These are phyloP conservation scores for Rheum nobile DNA, from an alignment of 148 eudicot genomes.

Conservation along the genomic window DNA sequence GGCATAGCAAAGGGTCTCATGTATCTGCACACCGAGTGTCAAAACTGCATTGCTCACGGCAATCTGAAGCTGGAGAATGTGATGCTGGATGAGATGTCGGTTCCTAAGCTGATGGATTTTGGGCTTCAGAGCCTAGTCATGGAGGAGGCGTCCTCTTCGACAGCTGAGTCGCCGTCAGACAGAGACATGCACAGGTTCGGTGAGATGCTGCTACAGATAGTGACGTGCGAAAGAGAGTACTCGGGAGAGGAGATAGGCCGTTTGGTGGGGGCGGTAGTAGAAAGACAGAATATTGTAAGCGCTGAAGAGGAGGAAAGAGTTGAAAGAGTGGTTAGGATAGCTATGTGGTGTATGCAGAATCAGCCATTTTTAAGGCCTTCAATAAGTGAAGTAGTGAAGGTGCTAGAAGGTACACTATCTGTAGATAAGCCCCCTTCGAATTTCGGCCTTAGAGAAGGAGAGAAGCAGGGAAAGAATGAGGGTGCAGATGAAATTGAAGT, in stretches of 20 bases:
- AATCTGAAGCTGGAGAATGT: conserved; percentile 45
- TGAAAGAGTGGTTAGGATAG: conserved; percentile 38
- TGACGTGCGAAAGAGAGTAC: conserved; percentile 24
- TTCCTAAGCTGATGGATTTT: conserved; percentile 47
- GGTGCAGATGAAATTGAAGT: background rate
- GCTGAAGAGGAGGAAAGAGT: conserved; percentile 23
- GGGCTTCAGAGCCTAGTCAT: conserved; percentile 25
- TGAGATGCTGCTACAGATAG: conserved; percentile 32
- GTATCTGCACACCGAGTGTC: conserved; percentile 51
- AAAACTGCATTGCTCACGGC: conserved; percentile 42
- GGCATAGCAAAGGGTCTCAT: conserved; percentile 46
- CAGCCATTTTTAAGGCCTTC: conserved; percentile 52
- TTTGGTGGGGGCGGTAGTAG: conserved; percentile 20
- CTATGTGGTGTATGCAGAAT: conserved; percentile 58
- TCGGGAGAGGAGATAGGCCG: conserved; percentile 12
- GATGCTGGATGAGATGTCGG: conserved; percentile 40
- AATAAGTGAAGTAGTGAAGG: conserved; percentile 52
- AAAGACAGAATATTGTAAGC: conserved; percentile 14
- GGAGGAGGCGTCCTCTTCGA: conserved; percentile 22
- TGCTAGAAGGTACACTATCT: conserved; percentile 53
- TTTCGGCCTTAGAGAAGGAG: conserved; percentile 14
- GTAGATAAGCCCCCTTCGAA: conserved; percentile 48
- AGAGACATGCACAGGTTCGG: conserved; percentile 47
- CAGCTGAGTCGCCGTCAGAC: conserved; percentile 34
- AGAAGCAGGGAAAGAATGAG: conserved; percentile 2